Evolutionary conservation across 306 rosid genomes (phyloP), one percentile per base, ranked within the genome.

Genomic region (Sicyos edulis): DNA sequence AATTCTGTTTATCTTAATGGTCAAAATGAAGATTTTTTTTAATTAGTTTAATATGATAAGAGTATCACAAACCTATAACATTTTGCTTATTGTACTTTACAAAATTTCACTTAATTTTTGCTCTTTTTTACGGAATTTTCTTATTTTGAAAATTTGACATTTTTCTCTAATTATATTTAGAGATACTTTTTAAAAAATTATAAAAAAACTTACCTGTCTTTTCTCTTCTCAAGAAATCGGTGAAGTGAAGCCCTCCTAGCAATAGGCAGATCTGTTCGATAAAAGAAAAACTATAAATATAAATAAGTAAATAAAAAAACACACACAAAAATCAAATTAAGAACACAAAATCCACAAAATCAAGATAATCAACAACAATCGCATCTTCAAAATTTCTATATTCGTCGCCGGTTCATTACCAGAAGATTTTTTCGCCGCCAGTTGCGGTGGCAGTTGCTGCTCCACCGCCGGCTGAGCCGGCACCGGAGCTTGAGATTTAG

Each of bases 161-260:
- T n/a, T n/a, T n/a, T n/a, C n/a, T n/a, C n/a, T n/a, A n/a, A n/a
- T n/a, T n/a, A n/a, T n/a, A n/a, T n/a, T n/a, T n/a, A n/a, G n/a
- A n/a, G n/a, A n/a, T n/a, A n/a, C n/a, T n/a, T n/a, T n/a, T n/a
- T n/a, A n/a, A n/a, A n/a, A n/a, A n/a, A n/a, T n/a, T n/a, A n/a
- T n/a, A n/a, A n/a, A n/a, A n/a, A n/a, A n/a, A n/a, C n/a, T n/a
- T 74, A 92, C 98, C 98, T 90, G 60, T 93, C 97, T 84, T 93
- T 93, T 20, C 97, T 88, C 80, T 93, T 93, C 83, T 84, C 90
- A 63, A 90, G 83, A 78, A 93, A 93, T 70, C 91, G 88, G n/a
- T 88, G 86, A 51, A 93, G 98, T 11, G 98, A 90, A 63, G 85
- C 84, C 82, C 96, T 84, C 79, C 96, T 90, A 47, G 91, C 96